Evolutionary conservation across 139 green algal species (phyloP).

Genomic region (Chlamydomonas applanata): DNA sequence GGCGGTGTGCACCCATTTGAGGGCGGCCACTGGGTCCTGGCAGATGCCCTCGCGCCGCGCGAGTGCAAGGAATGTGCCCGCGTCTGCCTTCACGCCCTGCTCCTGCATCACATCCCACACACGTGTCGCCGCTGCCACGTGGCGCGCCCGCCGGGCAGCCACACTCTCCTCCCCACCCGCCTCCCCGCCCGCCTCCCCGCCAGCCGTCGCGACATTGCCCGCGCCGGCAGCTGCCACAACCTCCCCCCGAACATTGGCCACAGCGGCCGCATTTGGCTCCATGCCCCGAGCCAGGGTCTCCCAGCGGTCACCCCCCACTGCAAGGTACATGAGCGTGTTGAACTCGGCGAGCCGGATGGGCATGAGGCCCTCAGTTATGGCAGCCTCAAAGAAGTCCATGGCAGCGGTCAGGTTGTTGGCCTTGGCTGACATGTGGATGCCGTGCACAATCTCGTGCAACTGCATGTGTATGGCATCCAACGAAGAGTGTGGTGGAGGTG

Average conservation of each 20-base stretch:
- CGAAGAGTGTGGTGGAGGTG: too few relatives aligned
- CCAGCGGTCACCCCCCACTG: not conserved
- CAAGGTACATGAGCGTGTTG: not conserved
- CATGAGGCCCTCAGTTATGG: not conserved
- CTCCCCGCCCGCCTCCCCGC: not conserved
- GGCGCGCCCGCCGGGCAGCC: not conserved
- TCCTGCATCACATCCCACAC: slow-evolving; percentile 28
- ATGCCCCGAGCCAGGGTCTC: not conserved
- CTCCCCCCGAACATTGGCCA: not conserved
- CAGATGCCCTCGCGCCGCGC: slow-evolving; percentile 34
- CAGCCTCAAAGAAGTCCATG: not conserved
- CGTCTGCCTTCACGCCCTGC: slow-evolving; percentile 14
- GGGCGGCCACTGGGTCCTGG: slow-evolving; percentile 13
- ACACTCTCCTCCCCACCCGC: not conserved
- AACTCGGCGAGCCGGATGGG: not conserved
- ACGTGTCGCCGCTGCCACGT: slow-evolving; percentile 12
- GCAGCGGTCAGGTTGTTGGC: not conserved
- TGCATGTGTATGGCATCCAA: not conserved
- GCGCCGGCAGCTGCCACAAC: not conserved
- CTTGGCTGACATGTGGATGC: slow-evolving; percentile 12
- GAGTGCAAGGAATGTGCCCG: slow-evolving; percentile 23
- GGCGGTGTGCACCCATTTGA: slow-evolving; percentile 28
- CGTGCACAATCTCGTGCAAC: not conserved
- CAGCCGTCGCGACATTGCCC: not conserved
- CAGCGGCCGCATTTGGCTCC: not conserved